These are phyloP conservation scores for Microthlaspi erraticum DNA, from an alignment of 345 rosid genomes.

Conservation along the genomic window DNA sequence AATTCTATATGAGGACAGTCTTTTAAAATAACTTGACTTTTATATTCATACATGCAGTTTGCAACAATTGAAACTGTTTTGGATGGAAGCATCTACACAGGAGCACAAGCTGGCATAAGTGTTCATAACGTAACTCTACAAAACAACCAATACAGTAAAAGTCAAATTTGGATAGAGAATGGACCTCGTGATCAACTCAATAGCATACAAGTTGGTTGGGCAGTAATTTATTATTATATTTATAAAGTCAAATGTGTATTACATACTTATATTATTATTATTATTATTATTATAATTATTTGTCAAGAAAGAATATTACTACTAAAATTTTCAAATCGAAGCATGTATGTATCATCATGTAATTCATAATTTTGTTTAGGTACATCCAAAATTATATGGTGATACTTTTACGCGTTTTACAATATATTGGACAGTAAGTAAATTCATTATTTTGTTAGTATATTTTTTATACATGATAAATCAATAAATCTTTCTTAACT, in stretches of 20 bases:
- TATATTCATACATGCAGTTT: too few species aligned
- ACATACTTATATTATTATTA: too few species aligned
- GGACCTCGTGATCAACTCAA: constrained; percentile 8
- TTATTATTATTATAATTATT: too few species aligned
- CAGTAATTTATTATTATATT: constrained; percentile 6
- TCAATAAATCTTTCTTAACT: too few species aligned
- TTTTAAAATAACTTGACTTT: too few species aligned
- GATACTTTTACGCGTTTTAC: constrained; percentile 34
- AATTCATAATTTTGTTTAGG: not conserved
- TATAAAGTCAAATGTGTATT: too few species aligned
- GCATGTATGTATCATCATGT: too few species aligned
- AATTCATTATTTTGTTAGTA: not conserved
- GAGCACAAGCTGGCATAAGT: constrained; percentile 7
- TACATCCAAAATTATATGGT: constrained; percentile 30
- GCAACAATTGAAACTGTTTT: not conserved
- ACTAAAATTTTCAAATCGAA: too few species aligned
- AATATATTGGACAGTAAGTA: constrained; percentile 38
- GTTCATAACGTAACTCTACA: not conserved
- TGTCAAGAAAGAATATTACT: too few species aligned
- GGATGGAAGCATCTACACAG: constrained; percentile 9
- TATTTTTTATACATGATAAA: not conserved
- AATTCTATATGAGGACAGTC: too few species aligned
- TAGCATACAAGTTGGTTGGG: constrained; percentile 27
- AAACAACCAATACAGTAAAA: not conserved
- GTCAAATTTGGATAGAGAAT: constrained; percentile 30